Evolutionary conservation across 2,329 filamentous ascomycete genomes (phyloP), one percentile per base, ranked within the genome.

Genomic region (Fusarium xyrophilum): DNA sequence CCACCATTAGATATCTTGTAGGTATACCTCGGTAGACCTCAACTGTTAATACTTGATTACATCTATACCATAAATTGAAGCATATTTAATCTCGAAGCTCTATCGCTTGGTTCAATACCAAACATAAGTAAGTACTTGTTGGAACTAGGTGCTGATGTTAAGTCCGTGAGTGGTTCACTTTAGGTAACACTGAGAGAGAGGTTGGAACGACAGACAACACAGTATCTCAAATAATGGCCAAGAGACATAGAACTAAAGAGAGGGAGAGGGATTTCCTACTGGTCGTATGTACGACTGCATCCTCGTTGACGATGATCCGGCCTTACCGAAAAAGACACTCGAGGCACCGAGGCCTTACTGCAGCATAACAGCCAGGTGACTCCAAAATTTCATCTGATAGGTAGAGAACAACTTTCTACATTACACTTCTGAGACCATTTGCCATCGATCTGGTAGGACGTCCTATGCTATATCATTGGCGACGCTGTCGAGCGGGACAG

Each of bases 201-300:
- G 23, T 25, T 25, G 23, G 23, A 25, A 25, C 23, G 23, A 25
- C 23, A 25, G 23, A 25, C 0, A 43, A 14, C 11, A 4, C 5
- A 14, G 0, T 19, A 27, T 27, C 40, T 43, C 3, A 9, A 13
- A 30, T 30, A 30, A 30, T 30, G 28, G 12, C 28, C 28, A 12
- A 30, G 12, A 30, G 5, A 11, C 6, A 35, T 35, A 11, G 19
- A 11, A 11, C 6, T 35, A 19, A 35, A 25, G n/a, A n/a, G n/a
- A n/a, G n/a, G n/a, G 9, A 19, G 15, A 5, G 1, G 6, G 6
- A 1, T 35, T 35, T 8, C 6, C 23, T 35, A 10, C 6, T 11
- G 17, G 6, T 9, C 33, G 9, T 35, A 19, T 19, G 19, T 14
- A 14, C 36, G n/a, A 39, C n/a, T 5, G 4, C 7, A 39, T 39